phyloP scores from a whole-genome alignment of 2,329 filamentous ascomycete genomes.

The Chaetomiaceae sp. region DNA sequence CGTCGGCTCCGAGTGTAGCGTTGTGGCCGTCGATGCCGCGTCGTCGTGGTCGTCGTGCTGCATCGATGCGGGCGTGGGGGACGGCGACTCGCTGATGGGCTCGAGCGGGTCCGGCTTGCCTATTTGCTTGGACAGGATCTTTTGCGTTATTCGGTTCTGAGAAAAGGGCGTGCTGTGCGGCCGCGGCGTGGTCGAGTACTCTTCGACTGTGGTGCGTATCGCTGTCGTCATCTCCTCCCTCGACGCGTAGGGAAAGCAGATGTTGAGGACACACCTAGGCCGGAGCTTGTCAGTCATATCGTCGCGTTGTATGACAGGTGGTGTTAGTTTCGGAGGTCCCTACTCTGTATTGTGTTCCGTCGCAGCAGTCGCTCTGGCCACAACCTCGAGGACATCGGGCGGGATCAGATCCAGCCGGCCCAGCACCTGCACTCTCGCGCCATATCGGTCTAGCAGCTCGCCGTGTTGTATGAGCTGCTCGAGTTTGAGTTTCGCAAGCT shows the following conservation, averaged over 20 bases:
- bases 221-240: conserved; percentile 91
- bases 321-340: no score
- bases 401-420: conserved; percentile 81
- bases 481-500: conserved; percentile 93
- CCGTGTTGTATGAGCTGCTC: conserved; percentile 89
- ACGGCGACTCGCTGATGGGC: conserved; percentile 43
- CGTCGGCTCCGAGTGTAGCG: conserved; percentile 51
- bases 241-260: conserved; percentile 97
- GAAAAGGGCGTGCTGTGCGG: conserved; percentile 71
- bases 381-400: conserved; percentile 80
- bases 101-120: conserved; percentile 44
- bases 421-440: conserved; percentile 77
- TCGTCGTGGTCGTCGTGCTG: conserved; percentile 47
- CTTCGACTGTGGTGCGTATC: conserved; percentile 79
- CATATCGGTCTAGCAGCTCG: conserved; percentile 87
- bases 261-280: conserved; percentile 62
- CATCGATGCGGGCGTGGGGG: conserved; percentile 38
- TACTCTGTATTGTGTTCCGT: conserved; percentile 83
- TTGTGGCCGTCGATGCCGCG: conserved; percentile 57
- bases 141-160: conserved; percentile 79
- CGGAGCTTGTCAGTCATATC: no score
- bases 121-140: conserved; percentile 67
- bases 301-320: no score
- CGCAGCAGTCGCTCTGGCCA: conserved; percentile 79
- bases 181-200: conserved; percentile 71